Evolutionary conservation across 2,329 filamentous ascomycete genomes (phyloP).

Genomic region (Cladophialophora immunda): DNA sequence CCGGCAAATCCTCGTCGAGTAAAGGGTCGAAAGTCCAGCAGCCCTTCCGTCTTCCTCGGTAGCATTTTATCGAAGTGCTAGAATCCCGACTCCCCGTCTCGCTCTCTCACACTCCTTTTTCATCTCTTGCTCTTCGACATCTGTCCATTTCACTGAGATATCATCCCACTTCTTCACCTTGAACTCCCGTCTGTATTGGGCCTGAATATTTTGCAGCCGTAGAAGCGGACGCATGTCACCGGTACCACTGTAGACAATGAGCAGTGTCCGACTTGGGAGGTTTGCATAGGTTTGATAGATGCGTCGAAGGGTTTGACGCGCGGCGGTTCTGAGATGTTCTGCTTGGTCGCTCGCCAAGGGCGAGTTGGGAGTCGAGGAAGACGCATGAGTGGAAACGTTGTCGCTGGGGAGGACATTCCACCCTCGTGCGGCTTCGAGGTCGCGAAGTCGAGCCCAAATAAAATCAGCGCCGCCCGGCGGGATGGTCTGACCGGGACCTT

Average conservation of each 20-base stretch:
- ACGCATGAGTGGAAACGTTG: slow-evolving; percentile 1
- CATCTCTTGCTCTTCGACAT: slow-evolving; percentile 68
- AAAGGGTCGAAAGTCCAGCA: not conserved
- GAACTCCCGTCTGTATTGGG: slow-evolving; percentile 65
- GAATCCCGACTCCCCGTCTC: slow-evolving; percentile 66
- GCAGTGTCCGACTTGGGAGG: slow-evolving; percentile 63
- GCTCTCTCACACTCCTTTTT: slow-evolving; percentile 65
- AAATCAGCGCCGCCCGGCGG: slow-evolving; percentile 66
- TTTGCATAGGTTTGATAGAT: slow-evolving; percentile 64
- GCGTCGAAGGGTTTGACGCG: slow-evolving; percentile 59
- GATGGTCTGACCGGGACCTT: slow-evolving; percentile 43
- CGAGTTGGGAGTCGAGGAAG: slow-evolving; percentile 21
- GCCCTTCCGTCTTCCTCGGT: not conserved
- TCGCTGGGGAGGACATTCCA: slow-evolving; percentile 53
- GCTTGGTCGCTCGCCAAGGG: slow-evolving; percentile 12
- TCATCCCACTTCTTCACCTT: slow-evolving; percentile 70
- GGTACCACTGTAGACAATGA: slow-evolving; percentile 71
- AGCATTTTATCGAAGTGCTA: slow-evolving; percentile 62
- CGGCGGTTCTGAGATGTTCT: slow-evolving; percentile 53
- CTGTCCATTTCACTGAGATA: slow-evolving; percentile 70
- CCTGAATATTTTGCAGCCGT: slow-evolving; percentile 65
- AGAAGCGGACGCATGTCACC: slow-evolving; percentile 67
- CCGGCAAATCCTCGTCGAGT: not conserved
- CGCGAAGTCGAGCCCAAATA: slow-evolving; percentile 69
- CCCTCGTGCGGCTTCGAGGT: slow-evolving; percentile 67